Evolutionary conservation across 2,329 filamentous ascomycete genomes (phyloP), one percentile per base, ranked within the genome.

Genomic region (Cladosporium sp.): DNA sequence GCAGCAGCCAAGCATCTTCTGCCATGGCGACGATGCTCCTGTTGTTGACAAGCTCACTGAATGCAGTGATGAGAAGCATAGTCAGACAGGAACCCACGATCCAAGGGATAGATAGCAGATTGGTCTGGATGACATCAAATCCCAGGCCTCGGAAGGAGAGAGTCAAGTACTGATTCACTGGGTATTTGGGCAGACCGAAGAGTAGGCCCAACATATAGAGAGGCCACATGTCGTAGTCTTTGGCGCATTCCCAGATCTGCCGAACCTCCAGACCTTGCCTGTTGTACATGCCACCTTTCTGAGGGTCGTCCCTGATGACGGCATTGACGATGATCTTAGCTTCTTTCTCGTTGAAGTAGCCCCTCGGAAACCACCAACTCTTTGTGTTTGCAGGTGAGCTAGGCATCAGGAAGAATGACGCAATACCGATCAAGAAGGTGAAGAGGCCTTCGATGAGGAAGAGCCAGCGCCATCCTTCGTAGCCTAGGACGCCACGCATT

Each of bases 311-410:
- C 1, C 82, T 76, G 1, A 83, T 68, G 9, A 80, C 69, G 6
- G 42, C 71, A 56, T 84, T 85, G 19, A 85, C 79, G 54, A 84
- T 75, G 56, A 85, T 85, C 52, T 80, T 78, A 60, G 88, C 84
- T 61, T 88, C 82, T 2, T 73, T 73, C 61, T 86, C 84, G 2
- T 71, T 79, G 64, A 85, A 86, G 83, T 84, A 85, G 2, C 83
- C 82, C 17, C 76, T 79, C 79, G 2, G 79, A 76, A 47, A 78
- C 80, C 52, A 88, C 74, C 41, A 74, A 65, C 20, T 78, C 75
- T 64, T 58, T 52, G 85, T 89, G 45, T 82, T 76, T 0, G 82
- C 84, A 0, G 86, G 85, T 0, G 83, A 70, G 3, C 70, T 64
- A 0, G 71, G 70, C 37, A 74, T 60, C 24, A 72, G 68, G 7